Base-by-base conservation (phyloP, 352 stramenopile species). In the Phytopythium cucurbitacearum region DNA sequence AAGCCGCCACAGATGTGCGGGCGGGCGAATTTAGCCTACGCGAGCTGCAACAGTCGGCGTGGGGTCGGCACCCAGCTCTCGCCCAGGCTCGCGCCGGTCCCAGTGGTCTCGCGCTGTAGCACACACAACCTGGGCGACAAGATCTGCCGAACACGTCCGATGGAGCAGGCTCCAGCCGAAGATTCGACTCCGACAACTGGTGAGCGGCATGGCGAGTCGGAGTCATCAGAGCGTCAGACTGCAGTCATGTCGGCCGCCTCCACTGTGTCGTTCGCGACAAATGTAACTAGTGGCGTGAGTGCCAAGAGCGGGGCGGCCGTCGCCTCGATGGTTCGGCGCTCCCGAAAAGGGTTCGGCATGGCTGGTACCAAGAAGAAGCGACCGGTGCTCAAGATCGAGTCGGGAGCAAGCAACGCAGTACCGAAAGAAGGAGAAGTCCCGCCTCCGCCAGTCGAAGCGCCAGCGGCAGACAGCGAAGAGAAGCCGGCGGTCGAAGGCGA, bases 301-400 rank as follows among this genome's bases (percentile, higher is more conserved):
- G 21, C 37, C 16, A 44, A 15, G 11, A 54, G 48, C 38, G 39
- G 48, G 1, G 5, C 10, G 1, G 36, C 48, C 1, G 48, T 44
- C 37, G 48, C 48, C 4, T 46, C 37, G 4, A 32, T 54, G 48
- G 21, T 28, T 36, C 48, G 48, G 39, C 16, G 48, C 6, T 36
- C 48, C 0, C 16, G 48, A 10, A 54, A 54, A 39, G 48, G 48
- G 15, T 54, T 54, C 32, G 38, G 48, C 1, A 40, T 46, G 48
- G 32, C 48, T 7, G 48, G 48, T 0, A 38, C 38, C 6, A 44
- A 15, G 21, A 44, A 44, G 40, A 58, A 48, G 16, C 40, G 40
- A n/a, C 36, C 33, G 7, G 43, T 37, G 13, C 39, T 73, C 28
- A 69, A 57, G 21, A 67, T 77, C 52, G 63, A 76, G 42, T 45